These are phyloP conservation scores for Nannizziopsis arthrosporioides DNA, from an alignment of 2,329 filamentous ascomycete species.

Conservation along the genomic window DNA sequence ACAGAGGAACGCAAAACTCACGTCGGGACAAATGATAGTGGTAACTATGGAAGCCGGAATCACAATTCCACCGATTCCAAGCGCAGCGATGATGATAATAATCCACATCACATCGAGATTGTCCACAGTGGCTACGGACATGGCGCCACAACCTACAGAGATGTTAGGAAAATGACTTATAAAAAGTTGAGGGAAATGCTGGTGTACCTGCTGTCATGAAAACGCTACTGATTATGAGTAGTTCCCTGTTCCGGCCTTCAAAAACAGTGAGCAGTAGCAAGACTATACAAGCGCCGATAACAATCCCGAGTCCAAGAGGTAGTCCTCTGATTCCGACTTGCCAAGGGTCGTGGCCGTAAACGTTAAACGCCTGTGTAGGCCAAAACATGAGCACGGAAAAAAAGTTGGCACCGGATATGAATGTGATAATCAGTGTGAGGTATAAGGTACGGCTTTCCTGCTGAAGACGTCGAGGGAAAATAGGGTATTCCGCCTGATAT, in stretches of 20 bases:
- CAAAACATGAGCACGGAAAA: slow-evolving; percentile 48
- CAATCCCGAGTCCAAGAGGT: slow-evolving; percentile 53
- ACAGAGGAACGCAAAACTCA: slow-evolving; percentile 15
- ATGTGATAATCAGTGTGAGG: slow-evolving; percentile 47
- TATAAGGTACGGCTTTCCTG: slow-evolving; percentile 41
- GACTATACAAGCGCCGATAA: slow-evolving; percentile 49
- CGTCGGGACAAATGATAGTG: slow-evolving; percentile 57
- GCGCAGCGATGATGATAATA: slow-evolving; percentile 48
- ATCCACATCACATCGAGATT: slow-evolving; percentile 47
- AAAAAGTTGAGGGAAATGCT: slow-evolving; percentile 8
- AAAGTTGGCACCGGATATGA: slow-evolving; percentile 49
- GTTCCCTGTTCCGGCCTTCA: slow-evolving; percentile 46
- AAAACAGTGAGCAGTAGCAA: slow-evolving; percentile 47
- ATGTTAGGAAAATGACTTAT: background rate
- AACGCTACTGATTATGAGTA: slow-evolving; percentile 49
- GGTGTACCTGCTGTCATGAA: slow-evolving; percentile 51
- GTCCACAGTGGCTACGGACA: slow-evolving; percentile 41
- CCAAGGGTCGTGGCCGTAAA: slow-evolving; percentile 53
- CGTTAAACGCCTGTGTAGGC: slow-evolving; percentile 53
- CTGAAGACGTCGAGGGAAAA: slow-evolving; percentile 36
- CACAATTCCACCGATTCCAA: slow-evolving; percentile 57
- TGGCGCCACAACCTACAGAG: slow-evolving; percentile 39
- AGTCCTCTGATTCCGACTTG: slow-evolving; percentile 54
- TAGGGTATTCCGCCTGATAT: slow-evolving; percentile 37
- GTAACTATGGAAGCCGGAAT: slow-evolving; percentile 57